A percentile compares a stretch with the other conserved stretches of the same genome.
These are phyloP conservation scores for Colletotrichum navitas DNA, from an alignment of 2,329 filamentous ascomycete species.

Conservation along the genomic window DNA sequence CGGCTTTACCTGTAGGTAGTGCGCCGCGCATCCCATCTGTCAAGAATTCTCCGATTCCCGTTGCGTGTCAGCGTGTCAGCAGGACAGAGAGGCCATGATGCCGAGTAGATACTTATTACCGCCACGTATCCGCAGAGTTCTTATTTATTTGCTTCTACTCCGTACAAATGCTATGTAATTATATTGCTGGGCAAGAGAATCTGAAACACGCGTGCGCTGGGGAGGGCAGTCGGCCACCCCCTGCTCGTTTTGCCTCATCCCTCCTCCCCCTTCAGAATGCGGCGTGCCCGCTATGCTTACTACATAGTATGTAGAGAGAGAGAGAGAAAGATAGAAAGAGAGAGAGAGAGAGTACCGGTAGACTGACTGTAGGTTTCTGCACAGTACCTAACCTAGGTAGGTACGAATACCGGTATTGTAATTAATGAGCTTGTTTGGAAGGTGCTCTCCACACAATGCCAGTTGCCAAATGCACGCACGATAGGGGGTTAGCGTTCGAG, in stretches of 20 bases:
- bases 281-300: not conserved
- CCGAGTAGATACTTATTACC: too few species aligned
- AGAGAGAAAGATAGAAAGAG: too few species aligned
- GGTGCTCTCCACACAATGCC: not conserved
- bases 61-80: not conserved
- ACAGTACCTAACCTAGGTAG: too few species aligned
- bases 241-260: constrained; percentile 13
- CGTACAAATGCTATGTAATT: too few species aligned
- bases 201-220: constrained; percentile 35
- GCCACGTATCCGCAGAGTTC: constrained; percentile 10
- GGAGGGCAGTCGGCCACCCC: constrained; percentile 23
- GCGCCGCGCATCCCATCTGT: constrained; percentile 9
- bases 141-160: constrained; percentile 38
- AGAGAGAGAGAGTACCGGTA: not conserved
- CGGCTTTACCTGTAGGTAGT: constrained; percentile 23
- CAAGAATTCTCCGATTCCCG: constrained; percentile 5
- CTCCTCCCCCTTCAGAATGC: constrained; percentile 10
- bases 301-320: not conserved
- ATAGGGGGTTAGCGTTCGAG: not conserved
- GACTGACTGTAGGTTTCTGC: too few species aligned
- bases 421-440: not conserved
- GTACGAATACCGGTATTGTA: not conserved
- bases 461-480: constrained; percentile 15
- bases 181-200: constrained; percentile 29
- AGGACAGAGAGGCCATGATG: not conserved